These are phyloP conservation scores for Cladosporium sp. DNA, from an alignment of 2,329 filamentous ascomycete genomes.

Conservation along the genomic window DNA sequence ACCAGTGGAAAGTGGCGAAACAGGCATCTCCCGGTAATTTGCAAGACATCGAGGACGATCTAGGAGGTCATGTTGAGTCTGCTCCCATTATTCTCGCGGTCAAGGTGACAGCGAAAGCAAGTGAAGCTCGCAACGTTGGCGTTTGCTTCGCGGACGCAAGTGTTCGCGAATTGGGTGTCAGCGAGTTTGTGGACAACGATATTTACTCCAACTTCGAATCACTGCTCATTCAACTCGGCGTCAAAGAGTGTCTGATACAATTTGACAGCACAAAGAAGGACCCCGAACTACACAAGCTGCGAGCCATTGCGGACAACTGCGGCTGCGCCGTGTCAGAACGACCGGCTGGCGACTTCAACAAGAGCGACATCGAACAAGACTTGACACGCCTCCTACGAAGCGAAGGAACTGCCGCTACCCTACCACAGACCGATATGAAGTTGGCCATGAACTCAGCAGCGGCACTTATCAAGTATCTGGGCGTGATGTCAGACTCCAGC, in stretches of 20 bases:
- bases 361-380: conserved; percentile 93
- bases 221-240: conserved; percentile 90
- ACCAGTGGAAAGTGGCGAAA: conserved; percentile 90
- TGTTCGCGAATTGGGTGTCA: conserved; percentile 90
- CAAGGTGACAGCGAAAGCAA: conserved; percentile 85
- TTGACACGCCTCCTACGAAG: conserved; percentile 83
- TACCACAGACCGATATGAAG: conserved; percentile 91
- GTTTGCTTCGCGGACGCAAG: conserved; percentile 98
- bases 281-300: conserved; percentile 81
- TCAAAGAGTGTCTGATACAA: conserved; percentile 90
- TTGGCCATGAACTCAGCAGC: conserved; percentile 94
- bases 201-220: conserved; percentile 98
- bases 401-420: conserved; percentile 71
- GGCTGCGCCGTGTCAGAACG: conserved; percentile 87
- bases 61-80: conserved; percentile 81
- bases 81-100: conserved; percentile 94
- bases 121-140: conserved; percentile 81
- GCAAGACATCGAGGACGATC: conserved; percentile 94
- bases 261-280: conserved; percentile 79
- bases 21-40: conserved; percentile 87
- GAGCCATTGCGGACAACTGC: conserved; percentile 87
- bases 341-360: conserved; percentile 73
- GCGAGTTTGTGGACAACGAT: conserved; percentile 98
- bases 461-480: conserved; percentile 90
- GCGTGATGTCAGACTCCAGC: conserved; percentile 82